phyloP scores from a whole-genome alignment of 2,329 filamentous ascomycete genomes.

The Aspergillus sp. region DNA sequence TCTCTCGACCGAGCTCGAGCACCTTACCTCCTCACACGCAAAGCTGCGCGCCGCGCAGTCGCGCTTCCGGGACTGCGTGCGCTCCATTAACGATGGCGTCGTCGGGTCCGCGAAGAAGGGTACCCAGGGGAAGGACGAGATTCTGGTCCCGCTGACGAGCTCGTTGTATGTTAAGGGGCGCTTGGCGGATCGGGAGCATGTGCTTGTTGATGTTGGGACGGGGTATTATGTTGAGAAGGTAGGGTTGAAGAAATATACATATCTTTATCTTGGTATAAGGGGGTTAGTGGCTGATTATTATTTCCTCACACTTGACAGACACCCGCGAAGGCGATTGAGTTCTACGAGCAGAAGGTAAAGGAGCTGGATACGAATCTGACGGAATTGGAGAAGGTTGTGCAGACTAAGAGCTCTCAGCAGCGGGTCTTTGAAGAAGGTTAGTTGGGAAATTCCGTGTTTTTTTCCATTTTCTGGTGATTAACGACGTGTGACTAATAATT shows the following conservation, averaged over 20 bases:
- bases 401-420: slow-evolving; percentile 78
- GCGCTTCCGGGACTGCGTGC: slow-evolving; percentile 88
- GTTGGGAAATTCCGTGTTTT: slow-evolving; percentile 18
- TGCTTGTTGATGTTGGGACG: slow-evolving; percentile 89
- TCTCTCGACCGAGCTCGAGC: slow-evolving; percentile 92
- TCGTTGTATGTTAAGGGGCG: slow-evolving; percentile 90
- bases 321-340: slow-evolving; percentile 61
- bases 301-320: slow-evolving; percentile 36
- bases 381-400: slow-evolving; percentile 67
- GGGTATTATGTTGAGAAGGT: slow-evolving; percentile 96
- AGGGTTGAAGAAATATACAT: slow-evolving; percentile 5
- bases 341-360: slow-evolving; percentile 68
- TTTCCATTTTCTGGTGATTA: neutral
- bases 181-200: slow-evolving; percentile 70
- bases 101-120: slow-evolving; percentile 35
- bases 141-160: slow-evolving; percentile 91
- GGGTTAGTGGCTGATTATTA: slow-evolving; percentile 6
- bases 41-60: slow-evolving; percentile 86
- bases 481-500: slow-evolving; percentile 18
- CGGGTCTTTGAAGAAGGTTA: slow-evolving; percentile 85
- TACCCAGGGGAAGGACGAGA: slow-evolving; percentile 43
- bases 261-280: neutral
- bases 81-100: slow-evolving; percentile 67
- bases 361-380: slow-evolving; percentile 64
- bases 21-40: slow-evolving; percentile 84